Evolutionary conservation across 2,329 filamentous ascomycete species (phyloP).

Genomic region (Phaeophleospora eucalypticola): DNA sequence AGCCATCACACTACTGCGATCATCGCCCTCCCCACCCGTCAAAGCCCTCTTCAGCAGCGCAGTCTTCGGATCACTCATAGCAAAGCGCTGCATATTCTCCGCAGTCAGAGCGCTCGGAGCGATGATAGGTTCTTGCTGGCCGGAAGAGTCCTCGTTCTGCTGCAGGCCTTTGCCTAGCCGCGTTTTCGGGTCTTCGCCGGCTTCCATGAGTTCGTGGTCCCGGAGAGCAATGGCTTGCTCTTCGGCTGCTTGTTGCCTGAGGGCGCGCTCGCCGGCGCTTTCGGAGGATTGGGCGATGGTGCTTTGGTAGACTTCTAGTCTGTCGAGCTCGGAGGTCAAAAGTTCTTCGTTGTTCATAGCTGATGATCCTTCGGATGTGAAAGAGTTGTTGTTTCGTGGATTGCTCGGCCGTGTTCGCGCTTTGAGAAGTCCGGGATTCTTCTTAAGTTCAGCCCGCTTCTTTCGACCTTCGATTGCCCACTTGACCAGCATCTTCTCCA

Average conservation of each 20-base stretch:
- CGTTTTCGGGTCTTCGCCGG: constrained; percentile 38
- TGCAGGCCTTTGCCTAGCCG: constrained; percentile 22
- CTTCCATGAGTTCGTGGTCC: constrained; percentile 53
- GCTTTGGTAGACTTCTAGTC: constrained; percentile 34
- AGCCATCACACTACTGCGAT: not conserved
- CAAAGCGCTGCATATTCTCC: constrained; percentile 31
- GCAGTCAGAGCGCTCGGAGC: constrained; percentile 10
- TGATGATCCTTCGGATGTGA: constrained; percentile 19
- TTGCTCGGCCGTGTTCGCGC: constrained; percentile 15
- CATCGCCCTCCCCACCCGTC: not conserved
- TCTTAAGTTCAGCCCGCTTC: constrained; percentile 26
- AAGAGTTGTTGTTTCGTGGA: constrained; percentile 19
- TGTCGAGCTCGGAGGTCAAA: constrained; percentile 29
- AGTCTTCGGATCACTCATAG: not conserved
- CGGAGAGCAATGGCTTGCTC: constrained; percentile 53
- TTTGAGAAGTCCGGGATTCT: constrained; percentile 13
- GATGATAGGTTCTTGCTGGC: not conserved
- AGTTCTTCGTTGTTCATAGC: constrained; percentile 30
- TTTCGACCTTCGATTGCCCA: constrained; percentile 54
- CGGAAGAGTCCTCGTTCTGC: constrained; percentile 7
- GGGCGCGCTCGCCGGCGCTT: constrained; percentile 43
- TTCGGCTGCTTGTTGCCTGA: constrained; percentile 48
- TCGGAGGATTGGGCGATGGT: constrained; percentile 40
- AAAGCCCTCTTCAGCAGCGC: not conserved
- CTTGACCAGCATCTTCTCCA: constrained; percentile 68